Percentiles rank a stretch among this genome's conserved stretches.
phyloP scores from a whole-genome alignment of 2,329 filamentous ascomycete species.

The Cordyceps pruinosa region DNA sequence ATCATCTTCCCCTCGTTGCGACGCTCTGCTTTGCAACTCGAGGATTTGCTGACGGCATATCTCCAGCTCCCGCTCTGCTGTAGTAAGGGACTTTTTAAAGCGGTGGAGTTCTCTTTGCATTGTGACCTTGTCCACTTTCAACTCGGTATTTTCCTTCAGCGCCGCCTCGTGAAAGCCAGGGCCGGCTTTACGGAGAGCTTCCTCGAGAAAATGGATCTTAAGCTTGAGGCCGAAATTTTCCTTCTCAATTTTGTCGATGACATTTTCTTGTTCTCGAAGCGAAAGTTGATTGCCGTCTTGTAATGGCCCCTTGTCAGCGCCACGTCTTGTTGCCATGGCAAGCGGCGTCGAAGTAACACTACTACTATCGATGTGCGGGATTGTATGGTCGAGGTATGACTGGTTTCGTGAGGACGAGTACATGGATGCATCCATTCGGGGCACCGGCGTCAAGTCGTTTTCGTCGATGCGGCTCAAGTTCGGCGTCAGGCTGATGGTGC shows the following conservation, averaged over 20 bases:
- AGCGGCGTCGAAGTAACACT: conserved; percentile 80
- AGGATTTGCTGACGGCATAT: conserved; percentile 73
- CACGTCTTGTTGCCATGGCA: conserved; percentile 57
- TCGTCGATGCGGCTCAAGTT: conserved; percentile 60
- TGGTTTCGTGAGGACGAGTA: conserved; percentile 60
- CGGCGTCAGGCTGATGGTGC: conserved; percentile 58
- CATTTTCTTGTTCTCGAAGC: conserved; percentile 87
- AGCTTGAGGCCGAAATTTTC: conserved; percentile 96
- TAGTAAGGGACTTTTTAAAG: conserved; percentile 76
- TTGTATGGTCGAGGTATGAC: conserved; percentile 59
- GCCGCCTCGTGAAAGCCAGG: conserved; percentile 85
- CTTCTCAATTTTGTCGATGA: conserved; percentile 94
- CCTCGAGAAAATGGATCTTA: conserved; percentile 94
- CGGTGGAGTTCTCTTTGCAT: conserved; percentile 81
- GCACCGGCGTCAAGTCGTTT: conserved; percentile 68
- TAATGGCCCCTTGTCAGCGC: conserved; percentile 57
- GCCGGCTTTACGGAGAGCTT: conserved; percentile 78
- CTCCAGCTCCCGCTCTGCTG: conserved; percentile 82
- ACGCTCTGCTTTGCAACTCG: conserved; percentile 75
- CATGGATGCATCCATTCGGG: conserved; percentile 65
- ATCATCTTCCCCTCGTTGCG: conserved; percentile 67
- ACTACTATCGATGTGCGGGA: conserved; percentile 70
- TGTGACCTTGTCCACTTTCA: conserved; percentile 87
- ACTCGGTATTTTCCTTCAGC: conserved; percentile 88
- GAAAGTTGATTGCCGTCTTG: conserved; percentile 88